Percentiles rank a stretch among this genome's conserved stretches.
phyloP scores from a whole-genome alignment of 2,329 filamentous ascomycete genomes.

The Clarireedia homoeocarpa region DNA sequence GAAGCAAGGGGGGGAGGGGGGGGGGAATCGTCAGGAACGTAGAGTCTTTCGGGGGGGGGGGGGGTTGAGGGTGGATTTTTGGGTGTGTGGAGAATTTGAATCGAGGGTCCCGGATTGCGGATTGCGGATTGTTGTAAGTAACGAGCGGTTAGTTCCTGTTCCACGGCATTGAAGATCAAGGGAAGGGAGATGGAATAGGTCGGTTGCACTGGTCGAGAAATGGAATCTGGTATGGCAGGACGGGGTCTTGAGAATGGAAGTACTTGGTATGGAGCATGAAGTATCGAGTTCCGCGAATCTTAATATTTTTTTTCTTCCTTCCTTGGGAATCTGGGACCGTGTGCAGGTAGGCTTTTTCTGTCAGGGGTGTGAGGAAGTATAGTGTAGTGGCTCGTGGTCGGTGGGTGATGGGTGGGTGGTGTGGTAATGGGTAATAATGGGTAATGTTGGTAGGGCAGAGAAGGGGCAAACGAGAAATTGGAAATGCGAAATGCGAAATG shows the following conservation, averaged over 20 bases:
- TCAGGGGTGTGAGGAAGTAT: background rate
- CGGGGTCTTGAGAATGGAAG: too few species aligned
- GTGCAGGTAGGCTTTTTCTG: background rate
- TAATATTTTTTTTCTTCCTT: background rate
- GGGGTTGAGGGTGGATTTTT: constrained; percentile 2
- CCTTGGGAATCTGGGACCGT: background rate
- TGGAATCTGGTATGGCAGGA: background rate
- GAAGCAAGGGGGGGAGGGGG: constrained; percentile 24
- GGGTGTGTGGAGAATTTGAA: constrained; percentile 5
- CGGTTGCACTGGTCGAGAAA: background rate
- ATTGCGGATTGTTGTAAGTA: constrained; percentile 8
- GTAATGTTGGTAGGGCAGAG: constrained; percentile 5
- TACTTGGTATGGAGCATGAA: too few species aligned
- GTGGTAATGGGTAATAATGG: background rate
- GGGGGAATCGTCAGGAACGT: constrained; percentile 21
- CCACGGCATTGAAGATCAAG: constrained; percentile 9
- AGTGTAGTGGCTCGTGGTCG: background rate
- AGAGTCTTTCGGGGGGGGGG: too few species aligned
- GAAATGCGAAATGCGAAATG: too few species aligned
- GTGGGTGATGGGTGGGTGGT: background rate
- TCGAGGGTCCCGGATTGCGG: constrained; percentile 7
- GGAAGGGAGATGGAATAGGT: constrained; percentile 5
- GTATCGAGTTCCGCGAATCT: too few species aligned
- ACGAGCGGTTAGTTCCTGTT: constrained; percentile 10
- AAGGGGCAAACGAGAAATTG: background rate